Evolutionary conservation across 1,284 basidiomycete genomes (phyloP).

Genomic region (Ustilago curta): DNA sequence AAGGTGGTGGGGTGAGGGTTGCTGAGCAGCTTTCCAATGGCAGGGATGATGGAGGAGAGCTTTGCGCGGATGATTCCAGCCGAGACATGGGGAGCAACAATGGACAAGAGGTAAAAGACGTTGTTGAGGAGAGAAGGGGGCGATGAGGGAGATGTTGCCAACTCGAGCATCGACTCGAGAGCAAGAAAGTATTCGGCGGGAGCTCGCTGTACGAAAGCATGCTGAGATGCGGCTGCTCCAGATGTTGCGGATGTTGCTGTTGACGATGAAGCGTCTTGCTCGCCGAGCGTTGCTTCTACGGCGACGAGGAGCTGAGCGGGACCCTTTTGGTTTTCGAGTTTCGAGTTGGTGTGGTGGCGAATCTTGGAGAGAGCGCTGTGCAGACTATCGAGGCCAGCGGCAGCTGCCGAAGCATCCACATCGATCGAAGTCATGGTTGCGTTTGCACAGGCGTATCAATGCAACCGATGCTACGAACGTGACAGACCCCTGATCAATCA

Average conservation of each 20-base stretch:
- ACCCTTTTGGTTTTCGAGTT: constrained; percentile 85
- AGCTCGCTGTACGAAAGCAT: constrained; percentile 63
- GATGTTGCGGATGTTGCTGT: constrained; percentile 75
- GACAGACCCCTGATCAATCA: not conserved
- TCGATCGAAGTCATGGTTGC: constrained; percentile 36
- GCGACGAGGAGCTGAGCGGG: constrained; percentile 89
- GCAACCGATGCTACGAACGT: not conserved
- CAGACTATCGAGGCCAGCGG: constrained; percentile 44
- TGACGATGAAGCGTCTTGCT: constrained; percentile 76
- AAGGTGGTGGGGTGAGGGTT: constrained; percentile 53
- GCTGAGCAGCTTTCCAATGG: constrained; percentile 59
- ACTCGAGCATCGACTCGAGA: constrained; percentile 61
- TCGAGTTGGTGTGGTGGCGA: constrained; percentile 84
- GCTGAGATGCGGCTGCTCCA: constrained; percentile 77
- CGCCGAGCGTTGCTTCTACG: constrained; percentile 86
- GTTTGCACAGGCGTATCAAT: not conserved
- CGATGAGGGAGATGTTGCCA: constrained; percentile 30
- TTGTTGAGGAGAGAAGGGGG: constrained; percentile 53
- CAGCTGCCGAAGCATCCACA: constrained; percentile 40
- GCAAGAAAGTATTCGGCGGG: constrained; percentile 67
- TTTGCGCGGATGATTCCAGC: constrained; percentile 61
- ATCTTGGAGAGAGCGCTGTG: constrained; percentile 76
- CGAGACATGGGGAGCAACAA: constrained; percentile 60
- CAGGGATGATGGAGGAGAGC: constrained; percentile 49
- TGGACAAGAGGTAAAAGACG: constrained; percentile 62